Percentiles rank a stretch among this genome's conserved stretches.
Evolutionary conservation across 2,329 filamentous ascomycete species (phyloP).

Genomic region (Beauveria asiatica): DNA sequence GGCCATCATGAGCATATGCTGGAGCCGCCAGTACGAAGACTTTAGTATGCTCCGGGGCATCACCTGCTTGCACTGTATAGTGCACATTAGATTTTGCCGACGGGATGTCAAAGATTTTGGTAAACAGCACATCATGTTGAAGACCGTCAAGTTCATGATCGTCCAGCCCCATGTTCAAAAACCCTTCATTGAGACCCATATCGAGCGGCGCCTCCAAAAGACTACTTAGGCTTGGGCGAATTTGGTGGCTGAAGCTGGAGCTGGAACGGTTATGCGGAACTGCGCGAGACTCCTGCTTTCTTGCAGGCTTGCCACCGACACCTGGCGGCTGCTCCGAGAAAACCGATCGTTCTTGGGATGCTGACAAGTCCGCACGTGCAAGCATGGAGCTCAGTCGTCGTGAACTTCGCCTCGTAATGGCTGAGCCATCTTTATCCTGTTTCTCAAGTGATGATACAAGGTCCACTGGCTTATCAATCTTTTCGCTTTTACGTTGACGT

Average conservation of each 20-base stretch:
- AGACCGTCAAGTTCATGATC: conserved; percentile 65
- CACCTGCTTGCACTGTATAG: conserved; percentile 47
- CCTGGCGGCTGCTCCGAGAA: conserved; percentile 59
- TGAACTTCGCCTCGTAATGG: conserved; percentile 49
- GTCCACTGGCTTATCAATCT: conserved; percentile 45
- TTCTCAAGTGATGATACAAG: conserved; percentile 65
- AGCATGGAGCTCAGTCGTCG: conserved; percentile 86
- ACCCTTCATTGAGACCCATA: conserved; percentile 60
- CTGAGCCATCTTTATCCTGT: conserved; percentile 46
- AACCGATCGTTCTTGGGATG: conserved; percentile 71
- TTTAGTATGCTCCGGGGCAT: conserved; percentile 46
- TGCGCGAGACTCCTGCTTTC: conserved; percentile 63
- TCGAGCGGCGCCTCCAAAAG: conserved; percentile 62
- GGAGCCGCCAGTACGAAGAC: conserved; percentile 61
- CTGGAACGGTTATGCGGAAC: conserved; percentile 32
- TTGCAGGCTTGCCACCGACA: conserved; percentile 35
- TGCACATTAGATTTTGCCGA: conserved; percentile 53
- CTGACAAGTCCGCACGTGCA: conserved; percentile 76
- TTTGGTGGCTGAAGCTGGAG: conserved; percentile 35
- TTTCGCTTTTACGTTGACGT: conserved; percentile 43
- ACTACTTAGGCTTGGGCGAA: conserved; percentile 48
- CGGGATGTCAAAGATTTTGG: conserved; percentile 60
- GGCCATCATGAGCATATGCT: conserved; percentile 44
- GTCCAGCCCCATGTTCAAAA: conserved; percentile 63
- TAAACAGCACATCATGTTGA: conserved; percentile 62